A percentile compares a stretch with the other conserved stretches of the same genome.
These are phyloP conservation scores for Candida vartiovaarae DNA, from an alignment of 805 yeast species.

Conservation along the genomic window DNA sequence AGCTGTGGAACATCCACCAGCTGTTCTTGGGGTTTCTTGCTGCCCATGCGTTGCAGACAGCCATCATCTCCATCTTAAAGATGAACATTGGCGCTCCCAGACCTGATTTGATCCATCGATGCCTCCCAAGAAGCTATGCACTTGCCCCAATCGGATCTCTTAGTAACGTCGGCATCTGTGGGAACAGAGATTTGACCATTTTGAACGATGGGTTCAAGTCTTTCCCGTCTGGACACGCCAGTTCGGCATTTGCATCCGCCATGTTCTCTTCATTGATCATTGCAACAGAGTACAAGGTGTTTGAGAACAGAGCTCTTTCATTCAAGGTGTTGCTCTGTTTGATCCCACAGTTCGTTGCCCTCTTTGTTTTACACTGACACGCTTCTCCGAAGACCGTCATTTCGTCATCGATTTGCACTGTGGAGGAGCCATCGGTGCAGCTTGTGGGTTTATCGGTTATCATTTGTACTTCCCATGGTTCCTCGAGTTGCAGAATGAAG, in stretches of 20 bases:
- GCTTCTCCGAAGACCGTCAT: conserved; percentile 44
- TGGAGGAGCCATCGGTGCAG: conserved; percentile 33
- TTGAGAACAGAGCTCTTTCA: conserved; percentile 30
- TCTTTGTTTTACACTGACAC: conserved; percentile 29
- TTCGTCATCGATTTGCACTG: conserved; percentile 32
- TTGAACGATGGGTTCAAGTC: conserved; percentile 48
- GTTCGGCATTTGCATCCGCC: conserved; percentile 43
- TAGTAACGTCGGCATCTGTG: conserved; percentile 41
- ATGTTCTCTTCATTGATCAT: conserved; percentile 29
- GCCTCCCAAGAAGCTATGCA: conserved; percentile 32
- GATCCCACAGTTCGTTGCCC: conserved; percentile 30
- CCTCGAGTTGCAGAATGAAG: conserved; percentile 23
- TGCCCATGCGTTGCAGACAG: conserved; percentile 30
- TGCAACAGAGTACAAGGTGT: conserved; percentile 28
- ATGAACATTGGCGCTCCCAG: conserved; percentile 42
- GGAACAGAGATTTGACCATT: conserved; percentile 27
- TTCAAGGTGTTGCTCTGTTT: conserved; percentile 27
- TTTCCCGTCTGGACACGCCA: conserved; percentile 54
- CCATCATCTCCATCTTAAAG: conserved; percentile 38
- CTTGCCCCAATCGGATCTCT: conserved; percentile 30
- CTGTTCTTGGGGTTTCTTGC: conserved; percentile 32
- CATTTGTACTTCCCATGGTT: conserved; percentile 36
- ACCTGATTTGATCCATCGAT: conserved; percentile 47
- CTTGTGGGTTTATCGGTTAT: conserved; percentile 29
- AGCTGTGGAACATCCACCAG: conserved; percentile 36